A percentile compares a stretch with the other conserved stretches of the same genome.
These are phyloP conservation scores for Wickerhamiella lipophila DNA, from an alignment of 805 yeast species.

Conservation along the genomic window DNA sequence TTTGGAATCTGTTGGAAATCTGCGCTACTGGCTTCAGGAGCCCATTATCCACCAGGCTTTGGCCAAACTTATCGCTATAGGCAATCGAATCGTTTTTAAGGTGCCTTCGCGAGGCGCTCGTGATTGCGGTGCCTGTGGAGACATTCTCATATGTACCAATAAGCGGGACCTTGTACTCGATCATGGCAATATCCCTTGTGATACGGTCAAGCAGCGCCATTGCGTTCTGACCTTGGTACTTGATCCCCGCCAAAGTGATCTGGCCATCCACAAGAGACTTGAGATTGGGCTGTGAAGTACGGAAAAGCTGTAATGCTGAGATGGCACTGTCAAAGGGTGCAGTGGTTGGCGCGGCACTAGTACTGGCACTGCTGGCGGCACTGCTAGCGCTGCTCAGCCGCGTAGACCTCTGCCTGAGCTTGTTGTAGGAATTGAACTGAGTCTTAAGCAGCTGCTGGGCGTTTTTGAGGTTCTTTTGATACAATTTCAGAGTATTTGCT, in stretches of 20 bases:
- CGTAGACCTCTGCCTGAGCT: conserved; percentile 1
- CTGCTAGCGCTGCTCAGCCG: conserved; percentile 14
- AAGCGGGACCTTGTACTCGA: conserved; percentile 49
- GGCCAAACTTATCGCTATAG: conserved; percentile 63
- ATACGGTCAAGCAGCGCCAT: conserved; percentile 34
- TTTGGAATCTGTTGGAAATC: conserved; percentile 39
- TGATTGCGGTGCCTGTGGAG: conserved; percentile 48
- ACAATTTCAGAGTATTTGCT: background rate
- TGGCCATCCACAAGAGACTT: background rate
- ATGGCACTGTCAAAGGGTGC: conserved; percentile 13
- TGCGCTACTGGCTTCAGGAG: conserved; percentile 52
- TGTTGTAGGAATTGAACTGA: conserved; percentile 15
- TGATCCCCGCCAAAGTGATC: conserved; percentile 24
- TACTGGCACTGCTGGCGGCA: background rate
- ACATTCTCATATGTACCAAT: conserved; percentile 53
- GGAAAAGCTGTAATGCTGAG: conserved; percentile 11
- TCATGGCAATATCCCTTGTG: conserved; percentile 37
- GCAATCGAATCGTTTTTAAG: conserved; percentile 39
- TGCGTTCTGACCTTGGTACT: conserved; percentile 29
- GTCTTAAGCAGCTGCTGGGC: background rate
- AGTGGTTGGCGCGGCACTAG: background rate
- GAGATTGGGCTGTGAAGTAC: background rate
- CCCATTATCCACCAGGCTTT: conserved; percentile 50
- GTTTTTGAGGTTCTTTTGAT: conserved; percentile 7
- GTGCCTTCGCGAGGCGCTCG: conserved; percentile 44